phyloP scores from a whole-genome alignment of 257 asterid species.

The Petrea volubilis region DNA sequence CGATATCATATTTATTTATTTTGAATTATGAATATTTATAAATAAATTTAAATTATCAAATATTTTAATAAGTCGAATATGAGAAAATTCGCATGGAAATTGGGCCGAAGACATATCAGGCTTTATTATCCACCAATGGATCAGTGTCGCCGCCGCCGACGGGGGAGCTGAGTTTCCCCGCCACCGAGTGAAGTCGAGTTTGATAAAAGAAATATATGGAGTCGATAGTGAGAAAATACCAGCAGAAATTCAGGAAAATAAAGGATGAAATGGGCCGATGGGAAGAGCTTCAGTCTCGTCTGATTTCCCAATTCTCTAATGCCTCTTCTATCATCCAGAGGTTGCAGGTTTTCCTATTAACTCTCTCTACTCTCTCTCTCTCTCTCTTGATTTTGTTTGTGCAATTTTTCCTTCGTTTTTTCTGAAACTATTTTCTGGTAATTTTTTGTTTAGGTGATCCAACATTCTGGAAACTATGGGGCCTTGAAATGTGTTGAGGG shows the following conservation, averaged over 20 bases:
- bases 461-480: slow-evolving; percentile 50
- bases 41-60: too few relatives aligned
- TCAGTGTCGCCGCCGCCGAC: slow-evolving; percentile 9
- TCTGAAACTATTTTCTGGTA: background rate
- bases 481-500: slow-evolving; percentile 59
- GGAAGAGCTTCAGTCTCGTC: slow-evolving; percentile 70
- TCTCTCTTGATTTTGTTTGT: background rate
- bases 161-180: background rate
- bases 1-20: too few relatives aligned
- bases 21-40: too few relatives aligned
- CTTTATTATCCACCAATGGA: too few relatives aligned
- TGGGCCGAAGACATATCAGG: too few relatives aligned
- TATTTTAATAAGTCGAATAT: too few relatives aligned
- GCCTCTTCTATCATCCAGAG: slow-evolving; percentile 76
- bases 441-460: slow-evolving; percentile 47
- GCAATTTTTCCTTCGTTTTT: background rate
- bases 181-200: background rate
- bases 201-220: slow-evolving; percentile 44
- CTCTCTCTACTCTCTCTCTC: background rate
- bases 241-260: slow-evolving; percentile 60
- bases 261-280: slow-evolving; percentile 66
- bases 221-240: slow-evolving; percentile 58
- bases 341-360: slow-evolving; percentile 56
- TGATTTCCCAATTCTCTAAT: slow-evolving; percentile 57
- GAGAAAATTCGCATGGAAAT: too few relatives aligned